Evolutionary conservation across 768 basidiomycete genomes (phyloP).

Genomic region (Podaxis sp.): DNA sequence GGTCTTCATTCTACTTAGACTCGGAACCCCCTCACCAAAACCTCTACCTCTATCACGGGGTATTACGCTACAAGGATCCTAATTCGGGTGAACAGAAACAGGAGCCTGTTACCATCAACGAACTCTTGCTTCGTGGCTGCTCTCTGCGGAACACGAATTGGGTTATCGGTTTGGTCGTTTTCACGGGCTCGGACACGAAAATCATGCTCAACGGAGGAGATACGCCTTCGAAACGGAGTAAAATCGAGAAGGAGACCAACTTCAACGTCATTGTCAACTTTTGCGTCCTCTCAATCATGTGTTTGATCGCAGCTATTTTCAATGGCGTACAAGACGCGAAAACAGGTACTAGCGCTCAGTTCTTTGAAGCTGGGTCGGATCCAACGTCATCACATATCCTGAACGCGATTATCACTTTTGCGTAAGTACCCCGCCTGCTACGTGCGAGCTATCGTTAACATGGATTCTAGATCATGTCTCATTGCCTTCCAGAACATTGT

Average conservation of each 20-base stretch:
- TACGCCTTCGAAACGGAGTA: conserved; percentile 94
- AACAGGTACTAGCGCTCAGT: conserved; percentile 58
- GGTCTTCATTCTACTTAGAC: conserved; percentile 82
- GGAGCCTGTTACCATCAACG: conserved; percentile 84
- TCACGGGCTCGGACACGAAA: conserved; percentile 90
- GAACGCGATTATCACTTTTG: conserved; percentile 86
- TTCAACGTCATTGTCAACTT: conserved; percentile 98
- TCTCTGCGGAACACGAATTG: conserved; percentile 85
- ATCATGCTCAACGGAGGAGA: conserved; percentile 90
- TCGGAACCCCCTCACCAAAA: conserved; percentile 94
- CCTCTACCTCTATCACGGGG: conserved; percentile 85
- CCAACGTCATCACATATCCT: conserved; percentile 56
- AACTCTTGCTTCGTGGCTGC: conserved; percentile 88
- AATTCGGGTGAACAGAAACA: conserved; percentile 46
- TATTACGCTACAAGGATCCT: conserved; percentile 68
- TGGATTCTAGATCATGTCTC: conserved; percentile 65
- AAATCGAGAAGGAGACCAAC: conserved; percentile 98
- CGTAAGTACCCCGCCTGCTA: conserved; percentile 46
- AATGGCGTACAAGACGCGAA: conserved; percentile 67
- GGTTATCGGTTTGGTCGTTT: conserved; percentile 92
- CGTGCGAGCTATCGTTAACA: conserved; percentile 5
- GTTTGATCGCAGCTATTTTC: conserved; percentile 67
- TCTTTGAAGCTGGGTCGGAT: conserved; percentile 67
- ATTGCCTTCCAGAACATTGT: conserved; percentile 98
- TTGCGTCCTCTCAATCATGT: conserved; percentile 70